A percentile compares a stretch with the other conserved stretches of the same genome.
phyloP scores from a whole-genome alignment of 1,284 basidiomycete genomes.

The Apiotrichum siamense region DNA sequence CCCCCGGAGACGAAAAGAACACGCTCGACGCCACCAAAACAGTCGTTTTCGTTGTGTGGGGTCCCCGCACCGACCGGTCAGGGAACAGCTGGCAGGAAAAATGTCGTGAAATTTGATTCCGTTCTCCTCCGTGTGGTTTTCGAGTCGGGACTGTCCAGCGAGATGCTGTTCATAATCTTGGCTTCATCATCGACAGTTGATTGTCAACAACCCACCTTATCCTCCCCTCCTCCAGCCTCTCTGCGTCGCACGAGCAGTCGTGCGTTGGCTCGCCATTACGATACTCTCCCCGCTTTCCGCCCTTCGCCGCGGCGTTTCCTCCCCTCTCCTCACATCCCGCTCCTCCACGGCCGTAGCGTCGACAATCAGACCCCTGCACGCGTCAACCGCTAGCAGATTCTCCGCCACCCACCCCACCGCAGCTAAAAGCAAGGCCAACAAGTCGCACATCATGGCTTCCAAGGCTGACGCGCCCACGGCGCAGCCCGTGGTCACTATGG shows the following conservation, averaged over 20 bases:
- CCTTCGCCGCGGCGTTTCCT: slow-evolving; percentile 2
- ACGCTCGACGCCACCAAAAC: too few species aligned
- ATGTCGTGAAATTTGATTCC: neutral
- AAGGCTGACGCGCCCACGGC: slow-evolving; percentile 27
- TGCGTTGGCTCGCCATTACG: neutral
- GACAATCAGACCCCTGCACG: neutral
- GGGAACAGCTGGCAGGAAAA: too few species aligned
- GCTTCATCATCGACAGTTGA: too few species aligned
- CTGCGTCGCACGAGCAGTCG: slow-evolving; percentile 1
- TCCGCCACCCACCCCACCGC: neutral
- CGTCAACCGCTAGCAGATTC: neutral
- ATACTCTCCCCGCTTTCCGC: neutral
- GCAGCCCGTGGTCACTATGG: slow-evolving; percentile 40
- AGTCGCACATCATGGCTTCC: too few species aligned
- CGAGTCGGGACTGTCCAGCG: neutral
- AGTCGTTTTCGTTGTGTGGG: too few species aligned
- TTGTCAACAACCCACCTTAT: neutral
- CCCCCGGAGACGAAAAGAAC: too few species aligned
- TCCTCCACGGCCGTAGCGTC: neutral
- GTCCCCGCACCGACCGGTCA: too few species aligned
- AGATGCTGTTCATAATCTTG: too few species aligned
- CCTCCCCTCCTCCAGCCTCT: neutral
- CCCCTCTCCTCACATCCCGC: neutral
- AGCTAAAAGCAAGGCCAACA: neutral
- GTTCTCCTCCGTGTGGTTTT: neutral